Conservation (phyloP, 2,329 filamentous ascomycete species). For the Talaromyces sp. region DNA sequence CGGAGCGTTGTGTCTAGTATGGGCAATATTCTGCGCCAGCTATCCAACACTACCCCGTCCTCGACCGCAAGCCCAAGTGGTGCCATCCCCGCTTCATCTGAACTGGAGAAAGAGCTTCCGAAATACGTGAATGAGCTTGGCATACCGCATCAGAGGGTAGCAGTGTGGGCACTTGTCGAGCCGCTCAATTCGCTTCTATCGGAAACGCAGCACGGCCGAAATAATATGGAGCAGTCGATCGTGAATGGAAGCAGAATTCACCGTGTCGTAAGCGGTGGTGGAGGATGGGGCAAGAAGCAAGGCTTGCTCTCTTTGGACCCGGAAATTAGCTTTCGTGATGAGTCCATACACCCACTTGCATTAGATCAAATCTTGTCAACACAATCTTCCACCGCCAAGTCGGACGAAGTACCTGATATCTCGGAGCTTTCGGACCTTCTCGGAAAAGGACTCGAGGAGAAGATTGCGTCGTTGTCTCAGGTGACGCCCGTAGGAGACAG, state of each 20-base stretch:
- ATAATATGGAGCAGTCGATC: slow-evolving; percentile 23
- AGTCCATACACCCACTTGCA: neutral
- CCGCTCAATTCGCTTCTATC: slow-evolving; percentile 15
- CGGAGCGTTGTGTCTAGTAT: slow-evolving; percentile 36
- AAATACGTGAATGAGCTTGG: slow-evolving; percentile 34
- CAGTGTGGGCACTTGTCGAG: slow-evolving; percentile 39
- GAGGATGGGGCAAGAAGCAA: slow-evolving; percentile 43
- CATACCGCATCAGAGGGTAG: slow-evolving; percentile 32
- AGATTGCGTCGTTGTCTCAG: slow-evolving; percentile 35
- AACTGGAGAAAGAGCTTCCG: slow-evolving; percentile 37
- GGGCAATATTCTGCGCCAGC: slow-evolving; percentile 39
- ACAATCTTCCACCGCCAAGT: neutral
- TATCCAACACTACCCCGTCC: slow-evolving; percentile 27
- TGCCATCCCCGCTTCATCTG: slow-evolving; percentile 35
- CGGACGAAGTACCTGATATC: slow-evolving; percentile 11
- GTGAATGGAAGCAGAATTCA: slow-evolving; percentile 33
- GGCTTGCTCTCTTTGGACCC: slow-evolving; percentile 39
- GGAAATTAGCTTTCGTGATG: slow-evolving; percentile 27
- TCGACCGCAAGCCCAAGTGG: slow-evolving; percentile 17
- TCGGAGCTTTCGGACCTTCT: slow-evolving; percentile 20
- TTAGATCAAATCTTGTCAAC: slow-evolving; percentile 1
- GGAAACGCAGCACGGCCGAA: slow-evolving; percentile 6
- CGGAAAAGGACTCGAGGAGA: slow-evolving; percentile 18
- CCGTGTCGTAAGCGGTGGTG: slow-evolving; percentile 39
- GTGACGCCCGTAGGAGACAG: slow-evolving; percentile 33